These are phyloP conservation scores for Lithohypha guttulata DNA, from an alignment of 2,329 filamentous ascomycete species.

Conservation along the genomic window DNA sequence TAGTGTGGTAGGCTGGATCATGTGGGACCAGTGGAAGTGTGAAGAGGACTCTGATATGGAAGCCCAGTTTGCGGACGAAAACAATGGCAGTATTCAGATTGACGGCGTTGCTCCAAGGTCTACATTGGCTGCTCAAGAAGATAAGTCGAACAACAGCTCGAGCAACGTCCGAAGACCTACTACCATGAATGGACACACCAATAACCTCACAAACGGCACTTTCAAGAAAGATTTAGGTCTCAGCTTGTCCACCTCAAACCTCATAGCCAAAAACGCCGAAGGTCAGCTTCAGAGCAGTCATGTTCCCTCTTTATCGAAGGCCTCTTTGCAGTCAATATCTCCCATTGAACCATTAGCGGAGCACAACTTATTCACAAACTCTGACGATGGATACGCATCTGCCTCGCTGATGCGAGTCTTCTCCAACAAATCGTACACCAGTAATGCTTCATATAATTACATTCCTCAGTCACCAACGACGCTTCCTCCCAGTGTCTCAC, in stretches of 20 bases:
- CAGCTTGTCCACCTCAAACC: slow-evolving; percentile 29
- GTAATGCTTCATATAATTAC: slow-evolving; percentile 16
- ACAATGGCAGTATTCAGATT: slow-evolving; percentile 5
- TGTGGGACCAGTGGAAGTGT: slow-evolving; percentile 87
- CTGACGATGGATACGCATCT: not conserved
- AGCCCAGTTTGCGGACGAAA: slow-evolving; percentile 20
- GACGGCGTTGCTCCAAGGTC: not conserved
- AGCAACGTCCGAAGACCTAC: slow-evolving; percentile 23
- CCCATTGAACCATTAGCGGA: slow-evolving; percentile 22
- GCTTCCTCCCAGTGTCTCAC: slow-evolving; percentile 34
- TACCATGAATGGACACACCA: slow-evolving; percentile 23
- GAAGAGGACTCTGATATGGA: slow-evolving; percentile 44
- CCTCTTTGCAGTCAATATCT: slow-evolving; percentile 42
- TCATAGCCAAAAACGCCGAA: slow-evolving; percentile 23
- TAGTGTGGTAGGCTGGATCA: slow-evolving; percentile 75
- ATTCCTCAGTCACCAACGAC: slow-evolving; percentile 27
- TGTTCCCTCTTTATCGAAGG: slow-evolving; percentile 44
- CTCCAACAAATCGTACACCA: slow-evolving; percentile 25
- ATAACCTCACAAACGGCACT: slow-evolving; percentile 25
- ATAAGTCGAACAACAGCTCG: slow-evolving; percentile 33
- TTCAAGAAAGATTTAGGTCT: slow-evolving; percentile 34
- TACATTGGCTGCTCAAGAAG: slow-evolving; percentile 13
- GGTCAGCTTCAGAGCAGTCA: slow-evolving; percentile 27
- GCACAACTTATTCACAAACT: slow-evolving; percentile 16
- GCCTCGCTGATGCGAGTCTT: slow-evolving; percentile 20